Evolutionary conservation across 768 basidiomycete species (phyloP).

Genomic region (Russula abietina): DNA sequence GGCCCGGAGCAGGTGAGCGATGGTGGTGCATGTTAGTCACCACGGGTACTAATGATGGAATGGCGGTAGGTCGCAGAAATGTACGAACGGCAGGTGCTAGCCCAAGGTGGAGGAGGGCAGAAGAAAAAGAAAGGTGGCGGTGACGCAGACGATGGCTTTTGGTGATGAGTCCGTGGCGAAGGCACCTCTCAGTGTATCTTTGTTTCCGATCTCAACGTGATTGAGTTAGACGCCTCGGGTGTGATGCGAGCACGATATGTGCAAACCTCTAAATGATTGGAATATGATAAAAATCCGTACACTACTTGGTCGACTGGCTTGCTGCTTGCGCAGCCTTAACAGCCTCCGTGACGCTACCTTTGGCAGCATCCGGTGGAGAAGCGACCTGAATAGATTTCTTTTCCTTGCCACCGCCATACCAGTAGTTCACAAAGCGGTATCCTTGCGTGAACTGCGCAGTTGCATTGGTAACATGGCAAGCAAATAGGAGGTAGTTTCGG

Average conservation of each 20-base stretch:
- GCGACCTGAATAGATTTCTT: conserved; percentile 36
- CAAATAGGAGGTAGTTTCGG: conserved; percentile 92
- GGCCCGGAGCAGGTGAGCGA: conserved; percentile 77
- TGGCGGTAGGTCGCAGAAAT: conserved; percentile 76
- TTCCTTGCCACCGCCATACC: conserved; percentile 85
- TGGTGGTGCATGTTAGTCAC: conserved; percentile 1
- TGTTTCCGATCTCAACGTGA: conserved; percentile 3
- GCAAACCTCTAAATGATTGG: conserved; percentile 13
- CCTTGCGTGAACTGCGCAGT: conserved; percentile 82
- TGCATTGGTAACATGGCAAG: conserved; percentile 88
- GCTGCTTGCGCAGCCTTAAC: conserved; percentile 37
- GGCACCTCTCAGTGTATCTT: conserved; percentile 4
- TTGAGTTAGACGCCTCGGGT: background rate
- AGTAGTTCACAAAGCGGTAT: conserved; percentile 81
- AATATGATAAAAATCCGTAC: conserved; percentile 18
- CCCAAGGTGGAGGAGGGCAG: conserved; percentile 62
- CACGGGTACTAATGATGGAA: conserved; percentile 9
- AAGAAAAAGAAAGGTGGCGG: conserved; percentile 63
- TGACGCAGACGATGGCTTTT: conserved; percentile 69
- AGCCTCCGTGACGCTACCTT: conserved; percentile 46
- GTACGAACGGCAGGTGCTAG: conserved; percentile 83
- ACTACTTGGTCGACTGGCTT: conserved; percentile 17
- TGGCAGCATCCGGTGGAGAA: conserved; percentile 25
- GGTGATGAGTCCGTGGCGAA: conserved; percentile 38
- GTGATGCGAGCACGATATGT: background rate